Conservation (phyloP, 179 eudicot species). For the Carnegiea gigantea region DNA sequence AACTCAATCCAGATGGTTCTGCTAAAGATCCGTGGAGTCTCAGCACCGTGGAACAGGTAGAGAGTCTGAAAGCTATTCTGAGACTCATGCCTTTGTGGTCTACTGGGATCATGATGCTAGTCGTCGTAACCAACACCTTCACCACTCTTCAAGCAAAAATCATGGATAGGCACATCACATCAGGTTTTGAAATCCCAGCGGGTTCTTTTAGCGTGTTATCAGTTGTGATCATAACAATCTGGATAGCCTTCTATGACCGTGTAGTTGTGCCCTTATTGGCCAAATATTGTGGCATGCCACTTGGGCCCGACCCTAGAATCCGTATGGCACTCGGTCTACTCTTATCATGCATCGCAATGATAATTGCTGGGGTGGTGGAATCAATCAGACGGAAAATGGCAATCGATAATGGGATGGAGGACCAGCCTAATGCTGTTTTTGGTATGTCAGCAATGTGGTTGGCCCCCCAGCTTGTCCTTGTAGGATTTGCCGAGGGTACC, state of each 20-base stretch:
- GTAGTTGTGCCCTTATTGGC: slow-evolving; percentile 37
- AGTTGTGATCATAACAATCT: slow-evolving; percentile 32
- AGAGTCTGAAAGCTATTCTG: slow-evolving; percentile 49
- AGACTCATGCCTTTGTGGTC: slow-evolving; percentile 61
- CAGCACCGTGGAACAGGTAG: slow-evolving; percentile 59
- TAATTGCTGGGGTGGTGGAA: slow-evolving; percentile 40
- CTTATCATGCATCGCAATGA: slow-evolving; percentile 28
- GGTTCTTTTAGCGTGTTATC: slow-evolving; percentile 39
- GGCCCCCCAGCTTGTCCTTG: slow-evolving; percentile 37
- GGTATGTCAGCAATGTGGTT: slow-evolving; percentile 51
- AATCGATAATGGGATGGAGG: slow-evolving; percentile 11
- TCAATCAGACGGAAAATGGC: slow-evolving; percentile 28
- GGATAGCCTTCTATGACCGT: slow-evolving; percentile 50
- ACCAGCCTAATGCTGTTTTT: slow-evolving; percentile 15
- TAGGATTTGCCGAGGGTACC: slow-evolving; percentile 45
- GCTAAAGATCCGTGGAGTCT: slow-evolving; percentile 38
- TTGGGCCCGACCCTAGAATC: slow-evolving; percentile 23
- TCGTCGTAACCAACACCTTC: slow-evolving; percentile 26
- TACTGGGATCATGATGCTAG: slow-evolving; percentile 43
- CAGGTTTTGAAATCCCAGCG: slow-evolving; percentile 46
- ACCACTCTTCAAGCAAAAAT: slow-evolving; percentile 50
- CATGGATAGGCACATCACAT: slow-evolving; percentile 44
- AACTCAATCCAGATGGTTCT: slow-evolving; percentile 33
- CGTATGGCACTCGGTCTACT: slow-evolving; percentile 50
- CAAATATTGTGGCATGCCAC: slow-evolving; percentile 29